These are phyloP conservation scores for Quercus dentata DNA, from an alignment of 306 rosid species.

Conservation along the genomic window DNA sequence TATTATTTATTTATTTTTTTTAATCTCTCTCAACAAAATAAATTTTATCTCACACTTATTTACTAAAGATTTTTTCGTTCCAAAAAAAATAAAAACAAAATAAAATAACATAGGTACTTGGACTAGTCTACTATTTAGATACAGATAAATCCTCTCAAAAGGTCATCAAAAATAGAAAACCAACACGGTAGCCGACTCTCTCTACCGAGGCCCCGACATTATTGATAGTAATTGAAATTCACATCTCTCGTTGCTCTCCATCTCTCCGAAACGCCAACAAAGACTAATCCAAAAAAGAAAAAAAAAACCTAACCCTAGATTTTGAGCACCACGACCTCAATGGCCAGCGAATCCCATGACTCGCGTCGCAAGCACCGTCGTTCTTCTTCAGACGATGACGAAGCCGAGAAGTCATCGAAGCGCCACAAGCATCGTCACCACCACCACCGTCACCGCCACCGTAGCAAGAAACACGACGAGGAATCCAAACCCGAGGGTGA, in stretches of 20 bases:
- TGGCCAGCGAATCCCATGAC: slow-evolving; percentile 60
- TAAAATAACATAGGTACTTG: no score
- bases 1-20: no score
- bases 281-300: not conserved
- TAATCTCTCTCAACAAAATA: no score
- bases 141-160: no score
- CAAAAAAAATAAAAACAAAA: no score
- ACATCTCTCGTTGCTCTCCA: not conserved
- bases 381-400: slow-evolving; percentile 50
- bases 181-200: no score
- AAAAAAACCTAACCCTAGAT: slow-evolving; percentile 54
- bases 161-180: no score
- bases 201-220: no score
- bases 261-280: not conserved
- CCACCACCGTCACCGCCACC: slow-evolving; percentile 53
- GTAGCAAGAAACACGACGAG: slow-evolving; percentile 51
- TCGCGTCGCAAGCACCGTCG: slow-evolving; percentile 71
- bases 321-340: slow-evolving; percentile 17
- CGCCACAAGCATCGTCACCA: slow-evolving; percentile 88
- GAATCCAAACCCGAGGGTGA: slow-evolving; percentile 31
- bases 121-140: no score
- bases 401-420: slow-evolving; percentile 57
- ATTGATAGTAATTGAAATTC: not conserved
- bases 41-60: no score
- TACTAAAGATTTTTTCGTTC: no score